Evolutionary conservation across 2,329 filamentous ascomycete genomes (phyloP).

Genomic region (Diplodia corticola): DNA sequence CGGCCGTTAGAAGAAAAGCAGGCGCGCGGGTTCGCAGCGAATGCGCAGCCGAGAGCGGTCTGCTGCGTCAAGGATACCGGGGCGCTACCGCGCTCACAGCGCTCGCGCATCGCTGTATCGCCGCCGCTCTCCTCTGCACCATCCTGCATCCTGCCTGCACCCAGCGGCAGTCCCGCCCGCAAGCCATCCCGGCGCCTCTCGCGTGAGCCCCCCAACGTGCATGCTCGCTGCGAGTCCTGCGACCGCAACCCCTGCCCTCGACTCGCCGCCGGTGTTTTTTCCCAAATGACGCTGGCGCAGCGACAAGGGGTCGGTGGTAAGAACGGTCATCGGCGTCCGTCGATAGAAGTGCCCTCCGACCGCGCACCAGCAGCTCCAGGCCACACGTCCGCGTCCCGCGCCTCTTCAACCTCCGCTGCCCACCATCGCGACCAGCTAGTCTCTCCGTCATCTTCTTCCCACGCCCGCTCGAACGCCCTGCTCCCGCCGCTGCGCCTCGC

Average conservation of each 20-base stretch:
- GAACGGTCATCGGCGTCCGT: slow-evolving; percentile 3
- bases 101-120: neutral
- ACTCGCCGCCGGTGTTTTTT: neutral
- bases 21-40: neutral
- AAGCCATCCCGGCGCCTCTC: slow-evolving; percentile 11
- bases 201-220: slow-evolving; percentile 2
- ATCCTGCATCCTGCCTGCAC: neutral
- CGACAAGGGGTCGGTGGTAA: neutral
- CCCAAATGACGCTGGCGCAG: slow-evolving; percentile 13
- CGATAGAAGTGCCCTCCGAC: slow-evolving; percentile 9
- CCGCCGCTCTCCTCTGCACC: neutral
- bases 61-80: neutral
- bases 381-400: neutral
- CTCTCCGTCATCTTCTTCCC: neutral
- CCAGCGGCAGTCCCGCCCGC: slow-evolving; percentile 7
- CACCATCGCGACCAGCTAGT: neutral
- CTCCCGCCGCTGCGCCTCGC: slow-evolving; percentile 6
- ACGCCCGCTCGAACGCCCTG: neutral
- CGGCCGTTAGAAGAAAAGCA: slow-evolving; percentile 10
- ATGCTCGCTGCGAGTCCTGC: neutral
- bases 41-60: neutral
- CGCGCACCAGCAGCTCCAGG: slow-evolving; percentile 1
- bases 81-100: neutral
- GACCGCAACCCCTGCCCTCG: slow-evolving; percentile 12
- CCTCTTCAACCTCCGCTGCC: neutral